phyloP scores from a whole-genome alignment of 495 filamentous ascomycete species.

The Durotheca rogersii region DNA sequence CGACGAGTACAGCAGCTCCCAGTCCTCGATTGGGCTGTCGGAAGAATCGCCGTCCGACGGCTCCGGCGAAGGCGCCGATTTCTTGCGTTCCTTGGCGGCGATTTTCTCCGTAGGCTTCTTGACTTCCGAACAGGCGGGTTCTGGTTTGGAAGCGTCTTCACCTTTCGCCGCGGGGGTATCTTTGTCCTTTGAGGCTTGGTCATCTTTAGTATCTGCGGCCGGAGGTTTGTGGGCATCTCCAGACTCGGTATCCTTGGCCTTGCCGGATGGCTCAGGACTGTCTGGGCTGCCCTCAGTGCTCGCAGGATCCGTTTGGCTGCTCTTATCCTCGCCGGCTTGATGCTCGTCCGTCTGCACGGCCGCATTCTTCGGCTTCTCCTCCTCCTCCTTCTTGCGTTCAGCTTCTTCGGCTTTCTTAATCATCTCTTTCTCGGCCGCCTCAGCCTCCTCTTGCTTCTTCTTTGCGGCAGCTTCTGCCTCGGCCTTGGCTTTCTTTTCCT shows the following conservation, averaged over 20 bases:
- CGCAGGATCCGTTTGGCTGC: constrained; percentile 27
- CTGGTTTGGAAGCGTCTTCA: constrained; percentile 7
- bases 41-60: constrained; percentile 49
- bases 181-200: constrained; percentile 17
- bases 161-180: constrained; percentile 5
- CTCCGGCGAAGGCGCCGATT: constrained; percentile 6
- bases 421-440: constrained; percentile 39
- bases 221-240: constrained; percentile 13
- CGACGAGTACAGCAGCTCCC: constrained; percentile 51
- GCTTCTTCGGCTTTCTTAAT: constrained; percentile 27
- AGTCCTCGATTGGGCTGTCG: constrained; percentile 51
- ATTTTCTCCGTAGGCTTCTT: constrained; percentile 9
- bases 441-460: constrained; percentile 12
- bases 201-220: constrained; percentile 13
- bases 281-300: constrained; percentile 14
- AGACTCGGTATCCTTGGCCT: constrained; percentile 12
- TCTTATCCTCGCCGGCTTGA: constrained; percentile 29
- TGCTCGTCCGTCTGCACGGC: constrained; percentile 41
- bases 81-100: background rate
- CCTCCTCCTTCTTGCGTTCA: constrained; percentile 38
- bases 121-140: too few species aligned
- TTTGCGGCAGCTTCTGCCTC: constrained; percentile 33
- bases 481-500: constrained; percentile 46
- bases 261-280: constrained; percentile 23
- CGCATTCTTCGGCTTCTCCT: constrained; percentile 42